Base-by-base conservation (phyloP, 2,329 filamentous ascomycete genomes). In the Paramyrothecium sp. region DNA sequence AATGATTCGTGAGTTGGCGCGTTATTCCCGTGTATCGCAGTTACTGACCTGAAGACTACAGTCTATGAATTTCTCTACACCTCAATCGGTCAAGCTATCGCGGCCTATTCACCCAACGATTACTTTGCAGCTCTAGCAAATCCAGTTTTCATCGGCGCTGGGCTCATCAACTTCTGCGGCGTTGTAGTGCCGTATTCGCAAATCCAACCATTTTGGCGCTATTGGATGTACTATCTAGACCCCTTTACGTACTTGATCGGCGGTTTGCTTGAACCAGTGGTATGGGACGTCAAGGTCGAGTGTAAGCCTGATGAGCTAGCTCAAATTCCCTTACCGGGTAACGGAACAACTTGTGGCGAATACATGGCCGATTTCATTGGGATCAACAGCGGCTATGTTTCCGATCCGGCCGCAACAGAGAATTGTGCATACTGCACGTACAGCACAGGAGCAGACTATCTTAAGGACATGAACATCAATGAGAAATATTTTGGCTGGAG, bases 51-150 rank as follows among this genome's bases (percentile, higher is more conserved):
- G 10, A 10, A 20, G 1, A 2, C 13, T 46, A 2, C 1, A 76
- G 71, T 78, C 55, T 79, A 77, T 50, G 67, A 70, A 47, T 65
- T 76, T 20, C 56, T 78, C 0, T 78, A 78, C 54, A 78, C 75
- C 0, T 75, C 72, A 0, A 70, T 77, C 54, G 75, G 76, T 1
- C 75, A 78, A 57, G 70, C 68, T 2, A 75, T 81, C 44, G 78
- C 78, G 0, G 79, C 79, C 1, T 81, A 81, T 56, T 75, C 78
- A 0, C 79, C 79, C 0, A 81, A 80, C 49, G 78, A 77, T 16
- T 75, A 78, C 49, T 79, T 80, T n/a, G 79, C 79, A 1, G 71
- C 78, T 1, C 70, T 81, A 21, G 73, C 74, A 62, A 81, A 81
- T 54, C 77, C 78, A 0, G 65, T 81, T 2, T 56, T 81, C 38